Evolutionary conservation across 768 basidiomycete genomes (phyloP).

Genomic region (Mycena metata): DNA sequence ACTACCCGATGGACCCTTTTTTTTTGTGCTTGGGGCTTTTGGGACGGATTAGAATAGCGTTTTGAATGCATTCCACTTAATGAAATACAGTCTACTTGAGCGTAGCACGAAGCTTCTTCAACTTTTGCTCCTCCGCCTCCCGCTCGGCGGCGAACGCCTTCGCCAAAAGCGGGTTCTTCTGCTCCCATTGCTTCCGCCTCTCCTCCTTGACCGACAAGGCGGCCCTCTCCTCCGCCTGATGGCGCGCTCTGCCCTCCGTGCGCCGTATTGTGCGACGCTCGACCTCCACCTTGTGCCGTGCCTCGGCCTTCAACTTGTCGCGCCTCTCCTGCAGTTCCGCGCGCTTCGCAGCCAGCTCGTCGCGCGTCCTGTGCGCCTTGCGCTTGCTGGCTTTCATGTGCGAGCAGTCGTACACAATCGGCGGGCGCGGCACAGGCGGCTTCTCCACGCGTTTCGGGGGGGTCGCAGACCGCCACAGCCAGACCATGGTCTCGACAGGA

Average conservation of each 20-base stretch:
- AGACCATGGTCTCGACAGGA: constrained; percentile 15
- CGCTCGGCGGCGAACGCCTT: constrained; percentile 12
- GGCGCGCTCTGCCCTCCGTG: constrained; percentile 8
- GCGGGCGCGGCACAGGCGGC: not conserved
- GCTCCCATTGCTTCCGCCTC: constrained; percentile 24
- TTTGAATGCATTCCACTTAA: not conserved
- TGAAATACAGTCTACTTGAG: not conserved
- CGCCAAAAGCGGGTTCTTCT: constrained; percentile 15
- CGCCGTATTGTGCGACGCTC: not conserved
- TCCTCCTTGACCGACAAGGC: constrained; percentile 12
- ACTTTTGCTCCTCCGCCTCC: constrained; percentile 6
- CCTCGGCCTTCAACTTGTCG: not conserved
- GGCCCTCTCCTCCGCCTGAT: constrained; percentile 24
- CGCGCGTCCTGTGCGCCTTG: constrained; percentile 27
- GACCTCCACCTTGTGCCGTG: constrained; percentile 4
- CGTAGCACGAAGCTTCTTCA: constrained; percentile 6
- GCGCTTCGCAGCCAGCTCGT: constrained; percentile 28
- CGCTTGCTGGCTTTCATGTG: constrained; percentile 38
- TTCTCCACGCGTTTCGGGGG: constrained; percentile 5
- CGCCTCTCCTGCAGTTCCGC: constrained; percentile 6
- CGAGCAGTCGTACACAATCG: constrained; percentile 36
- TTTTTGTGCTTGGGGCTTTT: too few species aligned
- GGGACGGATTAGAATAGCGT: too few species aligned
- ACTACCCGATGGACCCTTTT: too few species aligned
- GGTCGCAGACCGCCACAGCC: constrained; percentile 27